A percentile compares a stretch with the other conserved stretches of the same genome.
phyloP scores from a whole-genome alignment of 2,329 filamentous ascomycete genomes.

The Lachnellula suecica region DNA sequence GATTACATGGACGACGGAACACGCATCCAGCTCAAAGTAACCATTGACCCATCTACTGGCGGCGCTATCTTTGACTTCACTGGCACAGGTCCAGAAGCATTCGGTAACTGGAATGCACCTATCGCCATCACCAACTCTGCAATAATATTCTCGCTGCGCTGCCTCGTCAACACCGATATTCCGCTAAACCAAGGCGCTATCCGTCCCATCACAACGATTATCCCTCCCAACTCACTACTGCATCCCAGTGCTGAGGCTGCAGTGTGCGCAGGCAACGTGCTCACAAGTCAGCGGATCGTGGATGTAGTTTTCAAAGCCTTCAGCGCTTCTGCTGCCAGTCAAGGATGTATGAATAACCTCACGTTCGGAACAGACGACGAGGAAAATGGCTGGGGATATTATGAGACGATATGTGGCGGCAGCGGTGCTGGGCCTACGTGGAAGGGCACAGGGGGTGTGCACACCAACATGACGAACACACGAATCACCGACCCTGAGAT shows the following conservation, averaged over 20 bases:
- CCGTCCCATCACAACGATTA: conserved; percentile 67
- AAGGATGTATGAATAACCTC: conserved; percentile 80
- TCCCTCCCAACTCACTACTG: conserved; percentile 68
- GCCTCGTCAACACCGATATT: conserved; percentile 77
- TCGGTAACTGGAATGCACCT: conserved; percentile 74
- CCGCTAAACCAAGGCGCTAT: conserved; percentile 82
- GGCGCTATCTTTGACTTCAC: conserved; percentile 74
- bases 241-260: conserved; percentile 72
- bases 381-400: conserved; percentile 75
- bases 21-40: conserved; percentile 69
- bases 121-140: conserved; percentile 77
- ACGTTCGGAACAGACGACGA: conserved; percentile 69
- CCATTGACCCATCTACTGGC: conserved; percentile 68
- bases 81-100: conserved; percentile 74
- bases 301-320: conserved; percentile 80
- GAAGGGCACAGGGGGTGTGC: conserved; percentile 69
- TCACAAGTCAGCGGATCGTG: conserved; percentile 75
- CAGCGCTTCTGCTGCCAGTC: conserved; percentile 70
- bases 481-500: conserved; percentile 77
- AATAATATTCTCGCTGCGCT: conserved; percentile 80
- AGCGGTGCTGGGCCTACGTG: conserved; percentile 58
- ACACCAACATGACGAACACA: conserved; percentile 83
- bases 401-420: conserved; percentile 79
- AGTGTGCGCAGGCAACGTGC: conserved; percentile 77
- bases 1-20: conserved; percentile 88